A percentile compares a stretch with the other conserved stretches of the same genome.
phyloP scores from a whole-genome alignment of 306 rosid genomes.

The Gleditsia sinensis region DNA sequence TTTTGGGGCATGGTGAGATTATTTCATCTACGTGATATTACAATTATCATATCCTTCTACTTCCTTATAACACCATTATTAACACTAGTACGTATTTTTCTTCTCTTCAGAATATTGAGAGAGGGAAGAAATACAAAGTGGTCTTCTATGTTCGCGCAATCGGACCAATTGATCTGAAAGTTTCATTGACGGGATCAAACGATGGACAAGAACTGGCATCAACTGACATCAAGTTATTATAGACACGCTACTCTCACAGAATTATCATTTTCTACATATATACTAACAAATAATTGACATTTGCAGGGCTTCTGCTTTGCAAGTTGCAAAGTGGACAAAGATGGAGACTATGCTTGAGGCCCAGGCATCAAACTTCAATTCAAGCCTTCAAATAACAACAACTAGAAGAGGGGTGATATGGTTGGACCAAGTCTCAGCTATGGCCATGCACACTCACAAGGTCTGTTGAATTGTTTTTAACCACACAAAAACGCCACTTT shows the following conservation, averaged over 20 bases:
- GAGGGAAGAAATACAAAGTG: conserved; percentile 59
- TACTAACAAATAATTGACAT: no score
- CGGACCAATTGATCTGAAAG: conserved; percentile 45
- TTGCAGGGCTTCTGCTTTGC: conserved; percentile 49
- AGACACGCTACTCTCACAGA: no score
- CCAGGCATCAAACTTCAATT: neutral
- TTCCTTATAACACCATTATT: no score
- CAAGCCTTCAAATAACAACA: conserved; percentile 32
- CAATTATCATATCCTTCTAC: no score
- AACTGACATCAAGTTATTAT: conserved; percentile 39
- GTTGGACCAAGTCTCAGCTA: conserved; percentile 48
- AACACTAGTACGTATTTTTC: no score
- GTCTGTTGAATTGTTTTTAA: no score
- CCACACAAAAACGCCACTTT: no score
- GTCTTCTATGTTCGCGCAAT: conserved; percentile 48
- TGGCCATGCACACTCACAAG: conserved; percentile 40
- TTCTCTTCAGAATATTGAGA: conserved; percentile 60
- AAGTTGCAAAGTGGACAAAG: conserved; percentile 39
- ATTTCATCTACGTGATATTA: no score
- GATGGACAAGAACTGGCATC: conserved; percentile 45
- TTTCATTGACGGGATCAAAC: conserved; percentile 45
- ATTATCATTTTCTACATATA: no score
- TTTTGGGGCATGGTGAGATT: conserved; percentile 75
- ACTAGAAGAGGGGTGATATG: conserved; percentile 33
- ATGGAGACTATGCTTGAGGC: conserved; percentile 18